These are phyloP conservation scores for Schizochytrium sp. DNA, from an alignment of 108 stramenopile species.

Conservation along the genomic window DNA sequence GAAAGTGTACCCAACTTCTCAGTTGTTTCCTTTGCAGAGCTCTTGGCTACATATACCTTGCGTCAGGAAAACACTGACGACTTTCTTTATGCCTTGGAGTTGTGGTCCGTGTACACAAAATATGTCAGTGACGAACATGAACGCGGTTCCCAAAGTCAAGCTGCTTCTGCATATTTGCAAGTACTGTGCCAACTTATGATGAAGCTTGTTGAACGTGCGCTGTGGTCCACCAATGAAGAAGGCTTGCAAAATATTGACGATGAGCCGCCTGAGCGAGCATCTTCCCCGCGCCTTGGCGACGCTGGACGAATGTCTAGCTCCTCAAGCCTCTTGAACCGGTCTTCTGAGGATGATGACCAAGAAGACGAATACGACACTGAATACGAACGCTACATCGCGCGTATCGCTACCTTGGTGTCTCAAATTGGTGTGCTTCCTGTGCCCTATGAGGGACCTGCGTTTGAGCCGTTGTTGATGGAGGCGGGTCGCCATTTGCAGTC, in stretches of 20 bases:
- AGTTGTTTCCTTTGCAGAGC: background rate
- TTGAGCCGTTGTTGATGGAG: conserved; percentile 30
- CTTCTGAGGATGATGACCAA: background rate
- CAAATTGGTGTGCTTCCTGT: conserved; percentile 11
- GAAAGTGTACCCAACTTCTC: conserved; percentile 21
- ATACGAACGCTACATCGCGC: conserved; percentile 16
- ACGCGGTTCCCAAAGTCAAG: background rate
- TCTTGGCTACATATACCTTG: conserved; percentile 38
- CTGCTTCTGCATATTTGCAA: background rate
- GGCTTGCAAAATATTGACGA: background rate
- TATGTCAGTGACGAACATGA: conserved; percentile 46
- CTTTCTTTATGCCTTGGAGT: conserved; percentile 27
- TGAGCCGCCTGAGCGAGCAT: background rate
- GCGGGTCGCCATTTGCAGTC: conserved; percentile 19
- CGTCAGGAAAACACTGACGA: conserved; percentile 19
- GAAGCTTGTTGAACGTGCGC: conserved; percentile 4
- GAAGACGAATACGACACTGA: conserved; percentile 37
- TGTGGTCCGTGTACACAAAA: conserved; percentile 25
- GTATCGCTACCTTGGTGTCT: background rate
- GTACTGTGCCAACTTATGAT: conserved; percentile 28
- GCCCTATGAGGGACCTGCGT: conserved; percentile 11
- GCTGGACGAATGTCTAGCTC: too few relatives aligned
- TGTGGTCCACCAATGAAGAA: conserved; percentile 33
- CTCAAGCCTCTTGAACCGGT: too few relatives aligned
- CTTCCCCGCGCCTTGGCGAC: too few relatives aligned